Base-by-base conservation (phyloP, 106 monocot species). In the Dendrobium officinale region DNA sequence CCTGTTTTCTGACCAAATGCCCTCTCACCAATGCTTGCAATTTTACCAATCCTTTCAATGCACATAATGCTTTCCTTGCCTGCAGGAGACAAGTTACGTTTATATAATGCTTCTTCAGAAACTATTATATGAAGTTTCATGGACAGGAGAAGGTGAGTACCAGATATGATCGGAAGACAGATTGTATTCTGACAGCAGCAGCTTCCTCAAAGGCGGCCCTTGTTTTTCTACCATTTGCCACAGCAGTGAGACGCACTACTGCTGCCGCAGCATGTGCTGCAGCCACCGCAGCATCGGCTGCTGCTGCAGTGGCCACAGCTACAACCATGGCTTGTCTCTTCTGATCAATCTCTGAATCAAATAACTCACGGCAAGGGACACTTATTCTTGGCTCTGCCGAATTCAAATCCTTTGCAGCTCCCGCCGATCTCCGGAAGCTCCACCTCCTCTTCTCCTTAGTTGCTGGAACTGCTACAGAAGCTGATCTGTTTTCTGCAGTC, bases 11-110 rank as follows among this genome's bases (percentile, higher is more conserved):
- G 49, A 93, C 85, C 24, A 93, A 83, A 74, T 93, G 82, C 2
- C 93, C 91, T 75, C 93, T 89, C 33, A 91, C 87, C 74, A 93
- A 68, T 49, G 93, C 91, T 77, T 93, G 93, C 73, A 93, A 80
- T 67, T 84, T 93, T 10, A 93, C 93, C 19, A 93, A 61, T 13
- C 90, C 93, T 84, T 82, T 89, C 58, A 93, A 55, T 27, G 91
- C 93, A 58, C 84, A 78, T 66, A 91, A 67, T 49, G 93, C 93
- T 82, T 89, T 93, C 61, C 87, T 85, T 83, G 93, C 93, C 93
- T 93, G 83, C 75, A 84, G 4, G 33, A 73, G 16, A 76, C 40
- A 48, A 48, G 45, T 76, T 31, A 70, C 37, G 70, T 4, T 37
- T 37, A 29, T 27, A 67, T 67, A 24, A 67, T 67, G 26, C 9